Evolutionary conservation across 148 eudicot genomes (phyloP), one percentile per base, ranked within the genome.

Genomic region (Chenopodium berlandieri): DNA sequence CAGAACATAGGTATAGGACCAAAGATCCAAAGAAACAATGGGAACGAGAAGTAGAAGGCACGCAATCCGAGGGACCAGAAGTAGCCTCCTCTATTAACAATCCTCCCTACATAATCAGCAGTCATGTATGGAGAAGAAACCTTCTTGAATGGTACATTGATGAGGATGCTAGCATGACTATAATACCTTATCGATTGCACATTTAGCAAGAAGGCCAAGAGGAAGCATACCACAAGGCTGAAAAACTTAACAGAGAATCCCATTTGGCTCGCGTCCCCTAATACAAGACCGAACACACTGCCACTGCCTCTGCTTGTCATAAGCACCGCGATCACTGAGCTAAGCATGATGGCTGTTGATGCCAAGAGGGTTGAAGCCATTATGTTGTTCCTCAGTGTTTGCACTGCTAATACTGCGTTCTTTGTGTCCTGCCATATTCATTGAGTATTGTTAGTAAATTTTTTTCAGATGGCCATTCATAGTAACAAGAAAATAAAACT

Each of bases 321-420:
- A 25, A 92, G 62, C 63, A 93, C 89, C 17, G 94, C 97, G 65
- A 95, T 93, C 31, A 95, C 88, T 3, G 97, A 95, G 84, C 97
- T 91, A 16, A 95, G 91, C 87, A 88, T 93, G n/a, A 95, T 95
- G 27, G 97, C 92, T 9, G 96, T 93, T 3, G 97, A 87, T 5
- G 98, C 97, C 75, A 95, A 80, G 0, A 95, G 85, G 54, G 98
- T 95, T 13, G 98, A 95, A 37, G 97, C 98, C 98, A 95, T 95
- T 87, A 95, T 93, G 92, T 92, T 93, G 94, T 95, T 95, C 82
- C 98, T 88, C 30, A 95, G 80, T 16, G 97, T 91, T 81, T 95
- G 98, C 12, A 95, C 98, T 60, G 98, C 97, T 74, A 95, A 71
- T 23, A 95, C 90, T 48, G 89, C 98, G 9, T 86, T 90, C 86